Evolutionary conservation across 208 protist genomes (phyloP).

Genomic region (Tritrichomonas musculus): DNA sequence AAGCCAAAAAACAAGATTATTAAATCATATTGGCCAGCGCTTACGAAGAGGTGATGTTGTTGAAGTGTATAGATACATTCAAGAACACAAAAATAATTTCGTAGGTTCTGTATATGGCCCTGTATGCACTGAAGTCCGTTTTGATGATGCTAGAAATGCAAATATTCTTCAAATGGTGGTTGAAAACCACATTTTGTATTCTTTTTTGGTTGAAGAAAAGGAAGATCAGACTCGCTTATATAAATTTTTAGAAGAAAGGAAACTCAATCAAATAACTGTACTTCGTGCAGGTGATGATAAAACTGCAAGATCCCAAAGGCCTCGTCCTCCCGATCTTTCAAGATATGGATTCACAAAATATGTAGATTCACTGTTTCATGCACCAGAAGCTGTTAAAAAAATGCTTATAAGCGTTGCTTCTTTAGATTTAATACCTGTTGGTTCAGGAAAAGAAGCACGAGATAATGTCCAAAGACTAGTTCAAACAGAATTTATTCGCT

Average conservation of each 20-base stretch:
- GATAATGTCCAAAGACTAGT: neutral
- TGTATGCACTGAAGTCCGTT: neutral
- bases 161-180: slow-evolving; percentile 18
- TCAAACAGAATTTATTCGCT: neutral
- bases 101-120: neutral
- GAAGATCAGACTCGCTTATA: neutral
- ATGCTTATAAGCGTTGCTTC: neutral
- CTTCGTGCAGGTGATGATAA: neutral
- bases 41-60: neutral
- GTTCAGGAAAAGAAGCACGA: neutral
- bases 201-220: neutral
- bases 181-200: slow-evolving; percentile 1
- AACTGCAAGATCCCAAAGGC: neutral
- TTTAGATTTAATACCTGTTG: neutral
- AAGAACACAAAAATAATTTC: neutral
- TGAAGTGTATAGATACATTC: neutral
- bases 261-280: neutral
- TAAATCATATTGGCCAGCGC: neutral
- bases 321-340: neutral
- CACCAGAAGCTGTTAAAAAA: neutral
- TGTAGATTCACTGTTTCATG: neutral
- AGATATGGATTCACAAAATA: neutral
- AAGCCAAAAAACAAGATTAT: neutral
- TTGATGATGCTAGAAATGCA: neutral
- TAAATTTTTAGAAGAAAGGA: neutral